phyloP scores from a whole-genome alignment of 2,329 filamentous ascomycete species.

The Neonectria faginata region DNA sequence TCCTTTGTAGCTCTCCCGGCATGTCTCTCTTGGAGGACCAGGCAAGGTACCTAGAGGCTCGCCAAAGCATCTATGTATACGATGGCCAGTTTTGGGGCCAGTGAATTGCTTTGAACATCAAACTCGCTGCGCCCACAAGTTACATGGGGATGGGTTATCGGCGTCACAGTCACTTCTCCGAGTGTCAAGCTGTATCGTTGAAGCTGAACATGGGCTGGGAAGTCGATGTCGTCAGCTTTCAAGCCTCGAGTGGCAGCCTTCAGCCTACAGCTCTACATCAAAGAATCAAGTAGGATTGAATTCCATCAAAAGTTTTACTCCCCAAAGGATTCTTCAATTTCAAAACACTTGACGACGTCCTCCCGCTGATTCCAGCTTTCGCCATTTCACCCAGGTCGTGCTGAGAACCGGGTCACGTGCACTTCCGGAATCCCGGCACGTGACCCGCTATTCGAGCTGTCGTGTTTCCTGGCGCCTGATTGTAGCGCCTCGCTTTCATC shows the following conservation, averaged over 20 bases:
- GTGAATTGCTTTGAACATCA: background rate
- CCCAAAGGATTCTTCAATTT: background rate
- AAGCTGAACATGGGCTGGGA: background rate
- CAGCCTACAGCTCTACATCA: background rate
- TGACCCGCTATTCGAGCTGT: conserved; percentile 51
- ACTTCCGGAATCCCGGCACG: conserved; percentile 37
- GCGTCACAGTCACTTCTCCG: background rate
- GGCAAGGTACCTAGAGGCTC: background rate
- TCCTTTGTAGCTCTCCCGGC: background rate
- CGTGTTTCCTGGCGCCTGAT: conserved; percentile 61
- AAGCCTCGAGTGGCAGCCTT: background rate
- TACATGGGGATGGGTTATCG: background rate
- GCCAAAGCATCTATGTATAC: background rate
- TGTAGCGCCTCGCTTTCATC: conserved; percentile 48
- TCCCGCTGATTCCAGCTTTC: background rate
- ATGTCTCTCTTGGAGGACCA: background rate
- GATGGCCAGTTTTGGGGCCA: background rate
- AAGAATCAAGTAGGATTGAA: background rate
- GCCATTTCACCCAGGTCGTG: background rate
- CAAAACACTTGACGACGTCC: background rate
- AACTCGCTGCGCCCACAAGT: background rate
- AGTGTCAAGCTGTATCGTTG: background rate
- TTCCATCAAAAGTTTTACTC: background rate
- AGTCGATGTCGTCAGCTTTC: background rate
- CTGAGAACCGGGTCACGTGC: conserved; percentile 37